A percentile compares a stretch with the other conserved stretches of the same genome.
Evolutionary conservation across 768 basidiomycete species (phyloP).

Genomic region (Auriscalpium microsporum): DNA sequence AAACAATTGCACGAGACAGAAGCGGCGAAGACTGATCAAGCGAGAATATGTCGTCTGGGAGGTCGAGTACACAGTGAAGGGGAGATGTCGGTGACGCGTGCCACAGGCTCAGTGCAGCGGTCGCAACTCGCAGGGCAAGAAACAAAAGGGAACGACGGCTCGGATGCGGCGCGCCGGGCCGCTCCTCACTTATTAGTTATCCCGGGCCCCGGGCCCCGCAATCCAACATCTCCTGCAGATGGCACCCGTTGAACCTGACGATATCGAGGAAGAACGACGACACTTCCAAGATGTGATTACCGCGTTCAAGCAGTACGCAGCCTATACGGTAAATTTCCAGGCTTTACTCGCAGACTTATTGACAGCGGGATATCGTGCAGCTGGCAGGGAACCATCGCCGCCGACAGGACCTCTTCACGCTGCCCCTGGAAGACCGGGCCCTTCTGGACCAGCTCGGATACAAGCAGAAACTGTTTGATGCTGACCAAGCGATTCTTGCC

Average conservation of each 20-base stretch:
- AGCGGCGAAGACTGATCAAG: too few species aligned
- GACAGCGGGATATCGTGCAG: conserved; percentile 21
- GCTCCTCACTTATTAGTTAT: too few species aligned
- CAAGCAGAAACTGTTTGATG: conserved; percentile 65
- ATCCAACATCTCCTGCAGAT: not conserved
- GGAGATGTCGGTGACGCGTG: too few species aligned
- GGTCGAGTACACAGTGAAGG: too few species aligned
- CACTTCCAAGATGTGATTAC: conserved; percentile 72
- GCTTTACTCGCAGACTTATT: not conserved
- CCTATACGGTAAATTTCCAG: conserved; percentile 53
- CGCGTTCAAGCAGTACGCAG: conserved; percentile 69
- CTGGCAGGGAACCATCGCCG: conserved; percentile 55
- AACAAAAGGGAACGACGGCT: too few species aligned
- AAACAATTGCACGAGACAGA: too few species aligned
- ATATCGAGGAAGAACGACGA: conserved; percentile 48
- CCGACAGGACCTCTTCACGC: conserved; percentile 66
- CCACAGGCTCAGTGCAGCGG: too few species aligned
- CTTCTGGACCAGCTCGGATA: conserved; percentile 65
- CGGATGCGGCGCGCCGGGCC: too few species aligned
- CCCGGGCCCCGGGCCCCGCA: too few species aligned
- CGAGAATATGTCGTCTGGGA: too few species aligned
- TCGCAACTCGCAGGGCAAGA: too few species aligned
- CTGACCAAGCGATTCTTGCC: conserved; percentile 71
- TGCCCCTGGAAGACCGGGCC: conserved; percentile 61
- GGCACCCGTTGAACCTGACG: conserved; percentile 12